phyloP scores from a whole-genome alignment of 495 filamentous ascomycete genomes.

The Penicillium cataractarum region DNA sequence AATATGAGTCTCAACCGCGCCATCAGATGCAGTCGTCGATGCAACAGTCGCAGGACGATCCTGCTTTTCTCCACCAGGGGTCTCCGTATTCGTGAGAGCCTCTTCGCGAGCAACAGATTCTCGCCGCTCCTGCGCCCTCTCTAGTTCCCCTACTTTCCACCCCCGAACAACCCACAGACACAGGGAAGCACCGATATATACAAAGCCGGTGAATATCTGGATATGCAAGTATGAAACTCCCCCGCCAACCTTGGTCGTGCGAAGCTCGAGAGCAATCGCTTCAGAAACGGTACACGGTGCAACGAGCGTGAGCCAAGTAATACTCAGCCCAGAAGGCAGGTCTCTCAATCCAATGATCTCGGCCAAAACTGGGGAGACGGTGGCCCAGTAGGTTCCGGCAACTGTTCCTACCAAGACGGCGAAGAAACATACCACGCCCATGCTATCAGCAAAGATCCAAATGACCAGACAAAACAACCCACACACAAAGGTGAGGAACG shows the following conservation, averaged over 20 bases:
- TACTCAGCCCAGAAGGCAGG: slow-evolving; percentile 70
- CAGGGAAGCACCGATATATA: slow-evolving; percentile 62
- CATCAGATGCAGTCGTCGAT: slow-evolving; percentile 1
- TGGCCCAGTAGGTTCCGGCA: slow-evolving; percentile 74
- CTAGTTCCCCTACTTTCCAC: slow-evolving; percentile 64
- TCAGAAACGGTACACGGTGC: slow-evolving; percentile 76
- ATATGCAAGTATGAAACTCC: slow-evolving; percentile 59
- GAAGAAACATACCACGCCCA: slow-evolving; percentile 71
- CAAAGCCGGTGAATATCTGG: slow-evolving; percentile 68
- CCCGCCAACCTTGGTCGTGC: slow-evolving; percentile 40
- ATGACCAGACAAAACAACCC: slow-evolving; percentile 70
- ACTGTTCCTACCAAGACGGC: slow-evolving; percentile 70
- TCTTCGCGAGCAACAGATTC: slow-evolving; percentile 16
- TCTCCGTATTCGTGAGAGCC: slow-evolving; percentile 12
- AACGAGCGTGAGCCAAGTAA: slow-evolving; percentile 76
- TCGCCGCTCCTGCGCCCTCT: slow-evolving; percentile 36
- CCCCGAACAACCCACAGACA: slow-evolving; percentile 51
- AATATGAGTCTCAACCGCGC: slow-evolving; percentile 5
- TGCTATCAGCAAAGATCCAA: slow-evolving; percentile 71
- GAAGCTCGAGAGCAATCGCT: slow-evolving; percentile 71
- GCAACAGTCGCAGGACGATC: slow-evolving; percentile 14
- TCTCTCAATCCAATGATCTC: slow-evolving; percentile 77
- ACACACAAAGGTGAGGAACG: slow-evolving; percentile 63
- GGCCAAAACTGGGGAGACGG: slow-evolving; percentile 69
- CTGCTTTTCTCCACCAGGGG: slow-evolving; percentile 19